These are phyloP conservation scores for Aspergillus sp. DNA, from an alignment of 2,329 filamentous ascomycete genomes.

Conservation along the genomic window DNA sequence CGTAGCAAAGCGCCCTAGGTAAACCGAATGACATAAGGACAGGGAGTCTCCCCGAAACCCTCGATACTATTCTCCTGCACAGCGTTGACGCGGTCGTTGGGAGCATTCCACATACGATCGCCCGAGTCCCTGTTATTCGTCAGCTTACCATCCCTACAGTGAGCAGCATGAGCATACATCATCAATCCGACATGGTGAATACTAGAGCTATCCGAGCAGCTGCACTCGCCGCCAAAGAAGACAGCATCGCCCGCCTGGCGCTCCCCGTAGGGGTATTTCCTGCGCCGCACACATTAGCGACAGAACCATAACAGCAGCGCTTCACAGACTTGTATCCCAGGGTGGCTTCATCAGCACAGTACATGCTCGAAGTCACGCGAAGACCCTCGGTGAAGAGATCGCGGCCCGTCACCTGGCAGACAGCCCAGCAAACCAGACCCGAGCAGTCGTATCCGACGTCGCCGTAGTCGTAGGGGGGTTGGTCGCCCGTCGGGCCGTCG, in stretches of 20 bases:
- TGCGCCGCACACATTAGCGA: not conserved
- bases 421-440: slow-evolving; percentile 24
- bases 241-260: slow-evolving; percentile 23
- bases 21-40: slow-evolving; percentile 22
- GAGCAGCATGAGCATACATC: slow-evolving; percentile 2
- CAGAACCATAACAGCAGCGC: too few species aligned
- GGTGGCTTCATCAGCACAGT: slow-evolving; percentile 19
- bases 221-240: slow-evolving; percentile 20
- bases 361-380: slow-evolving; percentile 23
- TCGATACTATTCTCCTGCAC: slow-evolving; percentile 23
- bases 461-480: slow-evolving; percentile 23
- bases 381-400: slow-evolving; percentile 23
- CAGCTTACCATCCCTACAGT: too few species aligned
- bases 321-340: slow-evolving; percentile 22
- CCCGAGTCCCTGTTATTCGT: slow-evolving; percentile 16
- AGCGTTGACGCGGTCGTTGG: slow-evolving; percentile 23
- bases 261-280: slow-evolving; percentile 20
- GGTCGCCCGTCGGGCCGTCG: slow-evolving; percentile 20
- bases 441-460: slow-evolving; percentile 28
- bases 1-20: not conserved
- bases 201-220: slow-evolving; percentile 3
- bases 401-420: slow-evolving; percentile 27
- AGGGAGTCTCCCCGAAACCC: slow-evolving; percentile 18
- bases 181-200: slow-evolving; percentile 13
- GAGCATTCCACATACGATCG: slow-evolving; percentile 27